phyloP scores from a whole-genome alignment of 495 filamentous ascomycete genomes.

The Penicillium flavigenum region DNA sequence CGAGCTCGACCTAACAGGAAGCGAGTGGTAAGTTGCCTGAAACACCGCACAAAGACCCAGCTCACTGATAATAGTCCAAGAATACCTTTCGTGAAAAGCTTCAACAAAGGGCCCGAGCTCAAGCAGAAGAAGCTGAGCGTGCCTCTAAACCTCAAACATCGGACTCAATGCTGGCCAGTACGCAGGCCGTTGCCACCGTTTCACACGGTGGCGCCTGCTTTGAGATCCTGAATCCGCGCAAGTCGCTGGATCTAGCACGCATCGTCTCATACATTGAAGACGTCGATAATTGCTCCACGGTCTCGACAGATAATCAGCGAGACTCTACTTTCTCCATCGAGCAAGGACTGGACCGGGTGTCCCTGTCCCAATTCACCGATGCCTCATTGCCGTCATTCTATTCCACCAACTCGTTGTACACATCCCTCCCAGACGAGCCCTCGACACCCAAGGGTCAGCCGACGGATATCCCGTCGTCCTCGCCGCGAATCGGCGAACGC shows the following conservation, averaged over 20 bases:
- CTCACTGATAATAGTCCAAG: slow-evolving; percentile 23
- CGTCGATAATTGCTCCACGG: slow-evolving; percentile 30
- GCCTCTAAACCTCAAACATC: slow-evolving; percentile 26
- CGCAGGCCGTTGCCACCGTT: slow-evolving; percentile 34
- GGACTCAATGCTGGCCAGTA: slow-evolving; percentile 33
- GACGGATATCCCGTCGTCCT: slow-evolving; percentile 24
- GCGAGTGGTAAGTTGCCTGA: slow-evolving; percentile 32
- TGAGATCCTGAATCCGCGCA: slow-evolving; percentile 48
- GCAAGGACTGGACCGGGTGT: slow-evolving; percentile 23
- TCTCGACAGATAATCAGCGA: slow-evolving; percentile 25
- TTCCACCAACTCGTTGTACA: slow-evolving; percentile 26
- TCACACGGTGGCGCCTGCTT: slow-evolving; percentile 45
- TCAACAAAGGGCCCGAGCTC: slow-evolving; percentile 22
- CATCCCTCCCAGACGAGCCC: slow-evolving; percentile 11
- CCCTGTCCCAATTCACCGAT: slow-evolving; percentile 32
- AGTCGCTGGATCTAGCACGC: slow-evolving; percentile 40
- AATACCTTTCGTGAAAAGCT: slow-evolving; percentile 46
- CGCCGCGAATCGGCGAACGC: slow-evolving; percentile 24
- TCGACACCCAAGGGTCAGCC: slow-evolving; percentile 22
- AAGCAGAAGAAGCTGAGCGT: slow-evolving; percentile 21
- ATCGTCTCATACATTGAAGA: slow-evolving; percentile 49
- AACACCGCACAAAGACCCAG: slow-evolving; percentile 18
- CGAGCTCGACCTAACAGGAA: slow-evolving; percentile 32
- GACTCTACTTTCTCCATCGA: slow-evolving; percentile 30
- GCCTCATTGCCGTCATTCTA: slow-evolving; percentile 31